Base-by-base conservation (phyloP, 495 filamentous ascomycete species). In the Elaphomyces granulatus region DNA sequence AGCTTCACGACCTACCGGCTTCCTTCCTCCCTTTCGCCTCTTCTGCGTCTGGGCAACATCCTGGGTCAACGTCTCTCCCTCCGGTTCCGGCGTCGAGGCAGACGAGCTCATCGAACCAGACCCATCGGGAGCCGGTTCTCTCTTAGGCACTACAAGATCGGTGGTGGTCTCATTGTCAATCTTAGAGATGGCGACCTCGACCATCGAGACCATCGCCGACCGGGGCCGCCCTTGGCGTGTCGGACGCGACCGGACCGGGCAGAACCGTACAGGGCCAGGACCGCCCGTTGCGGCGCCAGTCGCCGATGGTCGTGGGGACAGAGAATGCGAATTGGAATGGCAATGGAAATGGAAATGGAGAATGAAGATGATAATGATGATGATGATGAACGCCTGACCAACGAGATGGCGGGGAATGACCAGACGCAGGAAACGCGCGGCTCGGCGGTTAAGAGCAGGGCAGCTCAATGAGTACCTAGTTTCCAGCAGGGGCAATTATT, bases 1-100 rank as follows among this genome's bases (percentile, higher is more conserved):
- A 49, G 42, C 36, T 17, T 33, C 43, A 32, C 50, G 44, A 77
- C 83, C 55, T 77, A 98, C 90, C 51, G 90, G 90, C 64, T 98
- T 98, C 44, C 90, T 75, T 31, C 90, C 90, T 54, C 90, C 90
- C 64, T 98, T 98, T n/a, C n/a, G n/a, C 51, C 92, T 75, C 68
- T 96, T 98, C 56, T 83, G 81, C 41, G 69, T 71, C 54, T 72
- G 71, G 37, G 68, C 63, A 23, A 66, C 54, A 49, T 79, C 74
- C 48, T 76, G 75, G 3, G 56, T 67, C 48, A 70, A 59, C 16
- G 63, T 57, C 43, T 71, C 73, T n/a, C 57, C 61, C 40, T 79
- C 77, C 2, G 65, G 63, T 46, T 80, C 76, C 8, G 74, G 74
- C 2, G 66, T 70, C 15, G 69, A 72, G 31, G 66, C 63, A 2